phyloP scores from a whole-genome alignment of 2,329 filamentous ascomycete genomes.

The Ramularia endophylla region DNA sequence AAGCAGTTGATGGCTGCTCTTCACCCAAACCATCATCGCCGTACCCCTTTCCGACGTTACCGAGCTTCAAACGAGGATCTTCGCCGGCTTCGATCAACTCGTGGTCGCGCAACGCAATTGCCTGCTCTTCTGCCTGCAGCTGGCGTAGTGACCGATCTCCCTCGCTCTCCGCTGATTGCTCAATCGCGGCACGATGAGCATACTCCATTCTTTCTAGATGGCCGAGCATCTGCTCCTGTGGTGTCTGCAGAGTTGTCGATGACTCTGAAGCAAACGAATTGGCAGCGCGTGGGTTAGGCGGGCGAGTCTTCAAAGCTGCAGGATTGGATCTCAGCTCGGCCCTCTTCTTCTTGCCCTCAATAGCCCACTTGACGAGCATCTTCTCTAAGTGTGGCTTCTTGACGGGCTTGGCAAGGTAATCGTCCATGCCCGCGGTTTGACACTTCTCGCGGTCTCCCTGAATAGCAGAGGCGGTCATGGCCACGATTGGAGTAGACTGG shows the following conservation, averaged over 20 bases:
- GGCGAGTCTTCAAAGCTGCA: conserved; percentile 9
- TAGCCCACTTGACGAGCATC: conserved; percentile 66
- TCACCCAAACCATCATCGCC: conserved; percentile 12
- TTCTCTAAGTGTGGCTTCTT: conserved; percentile 61
- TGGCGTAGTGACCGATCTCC: conserved; percentile 42
- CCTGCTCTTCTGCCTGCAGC: conserved; percentile 51
- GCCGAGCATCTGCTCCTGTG: conserved; percentile 28
- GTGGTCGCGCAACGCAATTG: conserved; percentile 48
- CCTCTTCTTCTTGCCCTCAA: conserved; percentile 36
- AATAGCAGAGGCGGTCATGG: conserved; percentile 76
- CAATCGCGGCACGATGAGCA: conserved; percentile 34
- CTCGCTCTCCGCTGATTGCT: conserved; percentile 38
- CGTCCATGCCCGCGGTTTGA: conserved; percentile 67
- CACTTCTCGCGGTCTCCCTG: conserved; percentile 73
- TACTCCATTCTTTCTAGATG: conserved; percentile 31
- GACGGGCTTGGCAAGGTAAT: conserved; percentile 66
- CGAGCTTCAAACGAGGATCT: conserved; percentile 28
- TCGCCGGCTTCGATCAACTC: conserved; percentile 48
- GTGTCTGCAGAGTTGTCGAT: conserved; percentile 21
- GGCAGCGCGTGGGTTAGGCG: conserved; percentile 12
- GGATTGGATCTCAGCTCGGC: conserved; percentile 19
- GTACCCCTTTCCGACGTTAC: conserved; percentile 9
- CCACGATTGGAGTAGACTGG: conserved; percentile 64
- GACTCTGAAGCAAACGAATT: conserved; percentile 20
- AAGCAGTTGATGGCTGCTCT: conserved; percentile 6